Evolutionary conservation across 2,329 filamentous ascomycete species (phyloP).

Genomic region (Aspergillus sp.): DNA sequence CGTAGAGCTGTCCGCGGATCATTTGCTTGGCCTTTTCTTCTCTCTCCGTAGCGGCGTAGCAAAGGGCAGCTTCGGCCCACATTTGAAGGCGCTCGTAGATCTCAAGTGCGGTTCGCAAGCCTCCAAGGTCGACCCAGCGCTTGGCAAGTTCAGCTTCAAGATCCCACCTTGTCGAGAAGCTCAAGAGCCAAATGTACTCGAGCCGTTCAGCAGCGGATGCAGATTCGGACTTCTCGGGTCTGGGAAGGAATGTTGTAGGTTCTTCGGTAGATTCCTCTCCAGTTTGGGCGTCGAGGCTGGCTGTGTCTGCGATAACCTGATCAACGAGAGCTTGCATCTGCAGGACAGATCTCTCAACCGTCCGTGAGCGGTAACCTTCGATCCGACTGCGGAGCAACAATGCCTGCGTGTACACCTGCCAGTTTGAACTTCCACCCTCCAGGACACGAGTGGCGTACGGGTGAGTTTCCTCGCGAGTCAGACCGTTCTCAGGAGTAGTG

Average conservation of each 20-base stretch:
- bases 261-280: slow-evolving; percentile 33
- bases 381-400: slow-evolving; percentile 83
- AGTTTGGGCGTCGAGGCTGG: slow-evolving; percentile 34
- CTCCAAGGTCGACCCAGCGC: slow-evolving; percentile 85
- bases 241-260: slow-evolving; percentile 73
- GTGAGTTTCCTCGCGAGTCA: slow-evolving; percentile 88
- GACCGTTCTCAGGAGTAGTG: slow-evolving; percentile 71
- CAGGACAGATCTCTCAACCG: slow-evolving; percentile 78
- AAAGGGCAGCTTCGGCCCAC: slow-evolving; percentile 92
- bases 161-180: slow-evolving; percentile 83
- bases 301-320: slow-evolving; percentile 84
- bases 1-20: slow-evolving; percentile 71
- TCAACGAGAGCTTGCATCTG: slow-evolving; percentile 94
- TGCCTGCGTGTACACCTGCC: slow-evolving; percentile 96
- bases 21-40: slow-evolving; percentile 77
- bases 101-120: slow-evolving; percentile 80
- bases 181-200: slow-evolving; percentile 74
- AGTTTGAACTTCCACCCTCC: slow-evolving; percentile 83
- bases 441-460: slow-evolving; percentile 87
- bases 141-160: slow-evolving; percentile 88
- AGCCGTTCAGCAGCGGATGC: slow-evolving; percentile 67
- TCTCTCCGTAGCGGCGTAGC: slow-evolving; percentile 68
- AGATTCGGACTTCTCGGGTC: slow-evolving; percentile 66
- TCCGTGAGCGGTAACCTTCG: slow-evolving; percentile 79
- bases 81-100: slow-evolving; percentile 91